A percentile compares a stretch with the other conserved stretches of the same genome.
Evolutionary conservation across 805 yeast species (phyloP).

Genomic region (Metschnikowia lunata): DNA sequence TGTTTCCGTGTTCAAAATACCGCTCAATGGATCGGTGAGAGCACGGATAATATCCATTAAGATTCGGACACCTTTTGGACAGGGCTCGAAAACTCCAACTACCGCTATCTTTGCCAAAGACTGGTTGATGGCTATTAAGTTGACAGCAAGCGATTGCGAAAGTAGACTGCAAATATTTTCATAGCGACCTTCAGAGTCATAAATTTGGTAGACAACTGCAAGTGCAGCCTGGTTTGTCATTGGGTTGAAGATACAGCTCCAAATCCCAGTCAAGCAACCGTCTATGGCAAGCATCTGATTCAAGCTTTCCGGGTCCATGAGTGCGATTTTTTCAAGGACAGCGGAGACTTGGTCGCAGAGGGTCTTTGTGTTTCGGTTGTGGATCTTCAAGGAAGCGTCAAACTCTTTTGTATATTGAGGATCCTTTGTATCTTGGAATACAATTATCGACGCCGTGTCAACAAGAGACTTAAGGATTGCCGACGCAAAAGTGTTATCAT

Average conservation of each 20-base stretch:
- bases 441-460: conserved; percentile 16
- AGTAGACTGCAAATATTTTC: conserved; percentile 66
- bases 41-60: conserved; percentile 67
- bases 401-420: conserved; percentile 17
- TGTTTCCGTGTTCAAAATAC: conserved; percentile 36
- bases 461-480: conserved; percentile 17
- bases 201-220: conserved; percentile 68
- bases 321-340: conserved; percentile 30
- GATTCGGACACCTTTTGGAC: conserved; percentile 70
- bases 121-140: conserved; percentile 46
- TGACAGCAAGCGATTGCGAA: conserved; percentile 36
- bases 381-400: conserved; percentile 25
- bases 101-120: conserved; percentile 44
- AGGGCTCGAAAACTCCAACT: conserved; percentile 59
- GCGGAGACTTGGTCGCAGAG: conserved; percentile 20
- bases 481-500: conserved; percentile 10
- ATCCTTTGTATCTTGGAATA: conserved; percentile 23
- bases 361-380: conserved; percentile 26
- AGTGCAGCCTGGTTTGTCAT: conserved; percentile 65
- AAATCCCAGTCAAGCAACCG: conserved; percentile 54
- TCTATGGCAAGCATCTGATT: conserved; percentile 21
- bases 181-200: conserved; percentile 68
- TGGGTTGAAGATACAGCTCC: conserved; percentile 72
- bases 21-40: conserved; percentile 62
- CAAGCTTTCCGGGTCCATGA: conserved; percentile 26